Conservation (phyloP, 1,139 yeast species). For the Pichia cactophila region DNA sequence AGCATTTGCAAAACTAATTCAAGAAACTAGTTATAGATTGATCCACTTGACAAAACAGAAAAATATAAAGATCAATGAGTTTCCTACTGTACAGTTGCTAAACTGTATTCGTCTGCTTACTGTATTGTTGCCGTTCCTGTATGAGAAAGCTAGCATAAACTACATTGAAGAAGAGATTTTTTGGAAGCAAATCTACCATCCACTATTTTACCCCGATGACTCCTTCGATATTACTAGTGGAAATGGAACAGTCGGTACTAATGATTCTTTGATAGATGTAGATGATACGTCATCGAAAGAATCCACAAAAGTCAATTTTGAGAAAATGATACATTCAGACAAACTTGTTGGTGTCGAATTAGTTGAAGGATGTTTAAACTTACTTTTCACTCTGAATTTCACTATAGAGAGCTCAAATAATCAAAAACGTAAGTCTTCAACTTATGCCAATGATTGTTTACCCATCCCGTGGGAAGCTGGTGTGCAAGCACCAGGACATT, state of each 20-base stretch:
- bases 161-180: conserved; percentile 33
- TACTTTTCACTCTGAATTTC: conserved; percentile 56
- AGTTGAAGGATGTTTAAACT: conserved; percentile 38
- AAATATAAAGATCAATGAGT: conserved; percentile 6
- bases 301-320: conserved; percentile 21
- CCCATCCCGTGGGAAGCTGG: conserved; percentile 71
- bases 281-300: neutral
- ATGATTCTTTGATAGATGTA: conserved; percentile 6
- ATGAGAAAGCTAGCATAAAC: conserved; percentile 40
- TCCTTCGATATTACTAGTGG: neutral
- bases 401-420: conserved; percentile 34
- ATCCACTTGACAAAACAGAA: conserved; percentile 21
- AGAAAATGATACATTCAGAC: conserved; percentile 12
- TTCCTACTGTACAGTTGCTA: conserved; percentile 29
- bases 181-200: conserved; percentile 30
- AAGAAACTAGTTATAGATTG: conserved; percentile 33
- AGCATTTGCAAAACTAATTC: conserved; percentile 48
- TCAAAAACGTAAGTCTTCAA: neutral
- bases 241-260: neutral
- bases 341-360: conserved; percentile 46
- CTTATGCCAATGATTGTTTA: conserved; percentile 21
- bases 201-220: neutral
- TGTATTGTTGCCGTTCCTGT: conserved; percentile 58
- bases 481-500: conserved; percentile 41
- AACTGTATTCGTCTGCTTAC: conserved; percentile 64